Percentiles rank a stretch among this genome's conserved stretches.
Evolutionary conservation across 352 stramenopile genomes (phyloP).

Genomic region (Phytophthora citricola): DNA sequence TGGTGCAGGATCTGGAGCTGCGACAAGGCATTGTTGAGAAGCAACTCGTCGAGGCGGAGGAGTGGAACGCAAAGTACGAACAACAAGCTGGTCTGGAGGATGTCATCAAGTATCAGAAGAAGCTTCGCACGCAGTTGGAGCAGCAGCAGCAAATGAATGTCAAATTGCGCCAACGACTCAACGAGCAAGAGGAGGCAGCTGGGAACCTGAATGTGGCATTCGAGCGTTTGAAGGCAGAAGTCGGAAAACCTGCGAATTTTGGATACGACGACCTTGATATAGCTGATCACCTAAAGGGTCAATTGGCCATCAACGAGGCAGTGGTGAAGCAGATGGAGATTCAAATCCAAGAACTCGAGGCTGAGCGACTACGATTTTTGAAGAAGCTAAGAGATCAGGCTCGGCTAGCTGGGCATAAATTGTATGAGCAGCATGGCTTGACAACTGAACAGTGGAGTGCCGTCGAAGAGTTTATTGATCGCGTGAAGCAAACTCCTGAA

Average conservation of each 20-base stretch:
- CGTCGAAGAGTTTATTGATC: conserved; percentile 76
- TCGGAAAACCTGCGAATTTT: conserved; percentile 51
- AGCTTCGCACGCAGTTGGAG: conserved; percentile 67
- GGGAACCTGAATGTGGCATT: conserved; percentile 64
- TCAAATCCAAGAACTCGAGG: conserved; percentile 69
- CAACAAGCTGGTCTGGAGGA: conserved; percentile 68
- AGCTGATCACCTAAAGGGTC: conserved; percentile 59
- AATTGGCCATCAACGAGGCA: conserved; percentile 62
- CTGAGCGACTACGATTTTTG: conserved; percentile 63
- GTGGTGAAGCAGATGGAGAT: conserved; percentile 69
- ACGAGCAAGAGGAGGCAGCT: conserved; percentile 65
- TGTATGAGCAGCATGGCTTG: conserved; percentile 66
- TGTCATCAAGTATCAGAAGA: conserved; percentile 78
- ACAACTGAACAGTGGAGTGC: conserved; percentile 60
- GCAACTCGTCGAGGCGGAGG: conserved; percentile 58
- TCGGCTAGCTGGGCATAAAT: conserved; percentile 46
- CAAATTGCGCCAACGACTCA: conserved; percentile 64
- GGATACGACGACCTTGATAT: conserved; percentile 67
- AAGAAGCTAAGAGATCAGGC: conserved; percentile 69
- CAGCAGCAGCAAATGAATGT: conserved; percentile 67
- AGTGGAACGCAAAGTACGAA: conserved; percentile 79
- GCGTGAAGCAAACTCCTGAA: conserved; percentile 64
- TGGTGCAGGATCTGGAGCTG: conserved; percentile 64
- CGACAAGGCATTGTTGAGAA: conserved; percentile 66
- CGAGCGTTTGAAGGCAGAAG: conserved; percentile 65